Evolutionary conservation across 371 early-diverging fungal genomes (phyloP), one percentile per base, ranked within the genome.

Genomic region (Zopfochytrium polystomum): DNA sequence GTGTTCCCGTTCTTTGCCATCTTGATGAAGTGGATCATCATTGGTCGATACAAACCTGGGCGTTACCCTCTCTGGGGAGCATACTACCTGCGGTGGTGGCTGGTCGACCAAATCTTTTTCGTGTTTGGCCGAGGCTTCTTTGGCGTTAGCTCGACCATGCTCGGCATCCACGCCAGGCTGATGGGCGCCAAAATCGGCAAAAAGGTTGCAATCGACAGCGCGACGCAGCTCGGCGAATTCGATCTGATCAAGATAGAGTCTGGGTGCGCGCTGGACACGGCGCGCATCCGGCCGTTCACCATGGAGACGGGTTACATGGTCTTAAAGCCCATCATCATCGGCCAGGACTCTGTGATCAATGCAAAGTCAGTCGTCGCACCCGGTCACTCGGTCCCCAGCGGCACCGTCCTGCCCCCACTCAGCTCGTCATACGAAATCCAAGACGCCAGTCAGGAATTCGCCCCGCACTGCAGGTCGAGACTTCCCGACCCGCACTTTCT

Each of bases 181-280:
- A 47, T 71, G 62, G 72, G 72, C 15, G 65, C 68, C 11, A 13
- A 48, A 45, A 65, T 71, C 58, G 68, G 68, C 1, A 3, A 34
- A 13, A 60, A 67, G 42, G 43, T 52, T 27, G 31, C 5, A 13
- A 30, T 71, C 23, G 54, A 65, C 62, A 43, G 30, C 20, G 55
- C 46, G 20, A 47, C 64, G 7, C 55, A 45, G 18, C 31, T 72
- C 22, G 44, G 63, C 11, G 72, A 72, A 48, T 68, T 59, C 57
- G 72, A 72, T 47, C 56, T 72, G 32, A 59, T 72, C 54, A 46
- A 60, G 4, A 72, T 72, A 55, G 72, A 68, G 20, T 56, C 42
- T 20, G 50, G 66, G 35, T 65, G 64, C 43, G 44, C 49, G 29
- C 52, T 57, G n/a, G n/a, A n/a, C n/a, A n/a, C n/a, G n/a, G n/a